Evolutionary conservation across 176 grass and related monocot genomes (phyloP).

Genomic region (maize (Zea mays)): DNA sequence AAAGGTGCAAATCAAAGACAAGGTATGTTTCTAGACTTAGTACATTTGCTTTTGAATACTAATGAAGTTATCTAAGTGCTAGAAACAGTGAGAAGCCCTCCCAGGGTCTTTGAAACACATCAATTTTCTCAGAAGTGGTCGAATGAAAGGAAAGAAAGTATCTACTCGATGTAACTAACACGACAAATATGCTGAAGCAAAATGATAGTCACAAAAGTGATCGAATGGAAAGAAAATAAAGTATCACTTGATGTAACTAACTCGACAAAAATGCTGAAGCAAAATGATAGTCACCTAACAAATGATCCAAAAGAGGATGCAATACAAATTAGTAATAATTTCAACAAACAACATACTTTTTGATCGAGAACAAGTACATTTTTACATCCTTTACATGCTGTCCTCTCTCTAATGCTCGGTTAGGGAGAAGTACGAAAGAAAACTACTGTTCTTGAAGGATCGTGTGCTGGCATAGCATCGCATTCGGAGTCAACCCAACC

Average conservation of each 20-base stretch:
- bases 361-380: conserved; percentile 38
- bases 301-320: not conserved
- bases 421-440: conserved; percentile 33
- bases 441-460: conserved; percentile 29
- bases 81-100: too few species aligned
- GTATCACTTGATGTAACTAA: not conserved
- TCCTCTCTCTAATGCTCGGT: conserved; percentile 40
- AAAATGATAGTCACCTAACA: not conserved
- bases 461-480: conserved; percentile 7
- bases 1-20: too few species aligned
- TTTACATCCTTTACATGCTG: conserved; percentile 62
- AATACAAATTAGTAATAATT: conserved; percentile 13
- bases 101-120: too few species aligned
- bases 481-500: not conserved
- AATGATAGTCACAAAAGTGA: too few species aligned
- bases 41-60: too few species aligned
- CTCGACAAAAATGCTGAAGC: not conserved
- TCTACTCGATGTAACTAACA: not conserved
- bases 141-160: too few species aligned
- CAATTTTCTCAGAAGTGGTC: too few species aligned
- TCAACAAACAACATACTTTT: conserved; percentile 44
- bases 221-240: too few species aligned
- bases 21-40: too few species aligned
- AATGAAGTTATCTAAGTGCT: too few species aligned
- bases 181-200: too few species aligned